Base-by-base conservation (phyloP, 2,329 filamentous ascomycete genomes). In the Claviceps sp. region DNA sequence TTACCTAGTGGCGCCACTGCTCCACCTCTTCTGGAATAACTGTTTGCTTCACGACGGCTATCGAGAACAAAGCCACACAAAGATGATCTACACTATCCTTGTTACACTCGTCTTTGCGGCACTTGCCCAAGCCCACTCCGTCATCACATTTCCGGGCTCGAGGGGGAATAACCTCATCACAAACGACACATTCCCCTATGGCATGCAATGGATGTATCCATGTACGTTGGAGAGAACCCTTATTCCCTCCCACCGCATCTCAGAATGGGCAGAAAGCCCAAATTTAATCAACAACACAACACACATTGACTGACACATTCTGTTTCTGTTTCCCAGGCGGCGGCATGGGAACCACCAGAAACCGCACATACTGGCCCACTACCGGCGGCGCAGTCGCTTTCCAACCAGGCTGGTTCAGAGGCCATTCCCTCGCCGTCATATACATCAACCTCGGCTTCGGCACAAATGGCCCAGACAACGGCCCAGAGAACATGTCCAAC, bases 391-490 rank as follows among this genome's bases (percentile, higher is more conserved):
- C 89, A n/a, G 63, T 98, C 55, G 79, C 89, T 48, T 77, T 96
- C 61, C 91, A 97, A 64, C 93, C 93, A 0, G 93, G 91, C 62
- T 97, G 93, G 93, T 96, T 96, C 73, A 82, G 84, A 54, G 93
- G 93, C 57, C 93, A 97, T 67, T 68, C 78, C 39, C 84, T 81
- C 5, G 91, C 89, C 17, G 80, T 89, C 60, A 77, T 95, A 64
- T 95, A 95, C 71, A 74, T 97, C 70, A 97, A 97, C 72, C 76
- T 97, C 52, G 93, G 93, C 58, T 81, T 90, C 58, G 89, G 87
- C 57, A 88, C 77, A 38, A 74, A 77, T 10, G 80, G 78, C 0
- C 80, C 81, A 16, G 74, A 77, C 55, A 62, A 67, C 54, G 81
- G 85, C 7, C 91, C 93, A 0, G 68, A 70, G 6, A 97, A 97